These are phyloP conservation scores for Kodamaea fukazawae DNA, from an alignment of 805 yeast species.

Conservation along the genomic window DNA sequence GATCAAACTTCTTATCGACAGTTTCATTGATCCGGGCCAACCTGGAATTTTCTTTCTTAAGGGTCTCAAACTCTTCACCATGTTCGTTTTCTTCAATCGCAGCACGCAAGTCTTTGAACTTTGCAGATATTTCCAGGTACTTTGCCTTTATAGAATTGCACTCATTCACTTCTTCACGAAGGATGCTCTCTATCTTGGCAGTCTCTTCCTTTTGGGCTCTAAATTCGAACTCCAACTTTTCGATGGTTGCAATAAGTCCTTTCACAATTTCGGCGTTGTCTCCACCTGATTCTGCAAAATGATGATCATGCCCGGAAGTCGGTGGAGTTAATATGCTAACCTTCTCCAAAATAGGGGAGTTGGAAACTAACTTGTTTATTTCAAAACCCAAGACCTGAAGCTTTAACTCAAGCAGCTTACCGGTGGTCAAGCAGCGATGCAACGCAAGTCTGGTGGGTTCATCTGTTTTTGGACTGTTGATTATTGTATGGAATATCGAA, in stretches of 20 bases:
- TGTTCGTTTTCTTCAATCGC: constrained; percentile 5
- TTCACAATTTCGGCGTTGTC: constrained; percentile 17
- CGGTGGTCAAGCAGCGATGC: constrained; percentile 15
- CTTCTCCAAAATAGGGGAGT: constrained; percentile 3
- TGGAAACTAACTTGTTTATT: constrained; percentile 12
- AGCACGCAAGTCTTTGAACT: constrained; percentile 16
- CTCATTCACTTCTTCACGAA: constrained; percentile 22
- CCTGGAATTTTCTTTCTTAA: constrained; percentile 19
- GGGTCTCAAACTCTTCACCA: constrained; percentile 10
- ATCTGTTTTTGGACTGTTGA: constrained; percentile 19
- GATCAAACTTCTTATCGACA: constrained; percentile 26
- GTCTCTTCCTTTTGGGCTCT: constrained; percentile 19
- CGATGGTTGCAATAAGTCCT: constrained; percentile 18
- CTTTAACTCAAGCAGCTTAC: constrained; percentile 21
- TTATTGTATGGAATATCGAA: constrained; percentile 19
- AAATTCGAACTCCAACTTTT: constrained; percentile 22
- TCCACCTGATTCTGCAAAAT: background rate
- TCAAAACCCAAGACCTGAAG: constrained; percentile 22
- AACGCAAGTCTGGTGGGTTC: constrained; percentile 17
- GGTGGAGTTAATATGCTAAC: constrained; percentile 15
- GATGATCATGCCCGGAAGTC: constrained; percentile 6
- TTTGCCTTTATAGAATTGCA: constrained; percentile 20
- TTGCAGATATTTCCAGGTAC: constrained; percentile 18
- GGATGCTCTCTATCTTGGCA: constrained; percentile 19
- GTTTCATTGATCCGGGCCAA: constrained; percentile 16